Evolutionary conservation across 805 yeast species (phyloP), one percentile per base, ranked within the genome.

Genomic region (Saturnispora halmiae): DNA sequence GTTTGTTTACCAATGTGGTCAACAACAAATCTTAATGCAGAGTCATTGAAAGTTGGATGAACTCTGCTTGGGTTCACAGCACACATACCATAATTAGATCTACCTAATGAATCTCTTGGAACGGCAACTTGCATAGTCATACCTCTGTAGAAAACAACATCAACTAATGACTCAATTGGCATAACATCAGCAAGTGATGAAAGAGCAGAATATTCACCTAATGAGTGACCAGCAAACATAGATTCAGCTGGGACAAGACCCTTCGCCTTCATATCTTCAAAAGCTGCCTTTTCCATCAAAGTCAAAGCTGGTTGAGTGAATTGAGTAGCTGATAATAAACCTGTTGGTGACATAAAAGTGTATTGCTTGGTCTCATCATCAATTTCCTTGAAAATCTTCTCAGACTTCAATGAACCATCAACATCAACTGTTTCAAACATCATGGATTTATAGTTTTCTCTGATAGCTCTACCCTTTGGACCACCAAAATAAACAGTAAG

Each of bases 41-140:
- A 82, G 64, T 92, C 97, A 57, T 76, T 75, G 72, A 92, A 92
- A 13, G 95, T 83, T 42, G 82, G 67, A 42, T 83, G 77, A 48
- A 92, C 82, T 67, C 99, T 80, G 47, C 94, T 75, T 57, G 99
- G 99, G 70, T 94, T 92, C 44, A 90, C 88, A 40, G 99, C 99
- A 70, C 86, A 77, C 99, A 92, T 92, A 73, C 97, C 97, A 59
- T 92, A 92, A 72, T 92, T 92, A 45, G 98, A 92, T 69, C 97
- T 82, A 37, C 99, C 99, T 38, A 66, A 61, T 42, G 79, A 75
- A 66, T 92, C 99, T 70, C 99, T 82, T 61, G 97, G 97, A 51
- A 92, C 99, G 36, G 98, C 98, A 51, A 92, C 98, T 72, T 92
- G 98, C 99, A 92, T 92, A 37, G 99, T 94, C 97, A 92, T 92